These are phyloP conservation scores for Candida easanensis DNA, from an alignment of 805 yeast species.

Conservation along the genomic window DNA sequence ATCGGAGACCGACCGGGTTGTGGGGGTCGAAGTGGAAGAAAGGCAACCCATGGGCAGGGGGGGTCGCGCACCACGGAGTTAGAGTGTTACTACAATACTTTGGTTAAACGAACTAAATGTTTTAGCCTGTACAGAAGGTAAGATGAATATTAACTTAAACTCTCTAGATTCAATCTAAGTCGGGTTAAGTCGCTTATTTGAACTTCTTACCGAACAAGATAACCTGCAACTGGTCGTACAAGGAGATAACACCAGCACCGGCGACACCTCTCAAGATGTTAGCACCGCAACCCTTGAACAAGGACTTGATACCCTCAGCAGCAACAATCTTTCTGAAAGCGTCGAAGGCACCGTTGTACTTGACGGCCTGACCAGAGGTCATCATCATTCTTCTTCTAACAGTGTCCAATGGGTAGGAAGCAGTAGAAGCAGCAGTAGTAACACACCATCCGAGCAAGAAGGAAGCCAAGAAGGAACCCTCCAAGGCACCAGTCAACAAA, in stretches of 20 bases:
- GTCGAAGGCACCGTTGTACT: conserved; percentile 93
- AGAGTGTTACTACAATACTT: not conserved
- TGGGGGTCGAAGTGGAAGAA: too few relatives aligned
- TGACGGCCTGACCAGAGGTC: conserved; percentile 98
- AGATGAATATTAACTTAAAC: conserved; percentile 24
- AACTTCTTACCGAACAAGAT: conserved; percentile 95
- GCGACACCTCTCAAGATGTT: conserved; percentile 99
- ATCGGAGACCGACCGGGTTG: too few relatives aligned
- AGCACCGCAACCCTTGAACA: conserved; percentile 99
- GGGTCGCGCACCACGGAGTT: too few relatives aligned
- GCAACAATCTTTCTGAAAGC: conserved; percentile 90
- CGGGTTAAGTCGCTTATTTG: conserved; percentile 38
- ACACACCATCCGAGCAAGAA: conserved; percentile 97
- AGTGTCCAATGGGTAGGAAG: conserved; percentile 98
- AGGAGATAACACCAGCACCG: conserved; percentile 98
- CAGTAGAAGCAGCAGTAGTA: conserved; percentile 97
- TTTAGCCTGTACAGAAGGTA: conserved; percentile 10
- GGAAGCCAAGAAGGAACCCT: conserved; percentile 92
- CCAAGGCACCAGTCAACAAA: conserved; percentile 89
- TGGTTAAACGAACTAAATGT: conserved; percentile 3
- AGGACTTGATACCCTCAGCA: conserved; percentile 89
- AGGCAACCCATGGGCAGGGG: too few relatives aligned
- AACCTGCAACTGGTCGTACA: conserved; percentile 96
- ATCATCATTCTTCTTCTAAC: conserved; percentile 99
- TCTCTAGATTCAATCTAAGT: conserved; percentile 57